A percentile compares a stretch with the other conserved stretches of the same genome.
These are phyloP conservation scores for Alternaria brassicae DNA, from an alignment of 2,329 filamentous ascomycete species.

Conservation along the genomic window DNA sequence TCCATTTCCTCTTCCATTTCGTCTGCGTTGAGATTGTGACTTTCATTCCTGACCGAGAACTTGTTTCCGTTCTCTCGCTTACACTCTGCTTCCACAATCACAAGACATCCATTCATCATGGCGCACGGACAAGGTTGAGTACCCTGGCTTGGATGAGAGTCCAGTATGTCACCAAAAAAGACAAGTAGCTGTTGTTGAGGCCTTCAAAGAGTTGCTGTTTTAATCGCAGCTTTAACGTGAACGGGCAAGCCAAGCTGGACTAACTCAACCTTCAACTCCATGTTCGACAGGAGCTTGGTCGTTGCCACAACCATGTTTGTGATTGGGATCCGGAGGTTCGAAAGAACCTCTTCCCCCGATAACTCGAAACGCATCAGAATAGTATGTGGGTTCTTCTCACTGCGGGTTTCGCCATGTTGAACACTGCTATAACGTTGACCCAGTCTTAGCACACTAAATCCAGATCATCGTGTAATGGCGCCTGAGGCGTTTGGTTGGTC, in stretches of 20 bases:
- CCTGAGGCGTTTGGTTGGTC: not conserved
- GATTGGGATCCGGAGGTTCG: not conserved
- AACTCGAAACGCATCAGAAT: not conserved
- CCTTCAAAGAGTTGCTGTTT: not conserved
- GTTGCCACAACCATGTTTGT: not conserved
- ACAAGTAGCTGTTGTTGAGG: not conserved
- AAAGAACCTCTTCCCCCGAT: not conserved
- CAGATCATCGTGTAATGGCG: not conserved
- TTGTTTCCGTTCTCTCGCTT: not conserved
- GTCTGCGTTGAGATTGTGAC: not conserved
- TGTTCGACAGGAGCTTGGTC: not conserved
- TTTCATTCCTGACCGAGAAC: not conserved
- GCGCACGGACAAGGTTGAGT: not conserved
- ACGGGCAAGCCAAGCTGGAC: not conserved
- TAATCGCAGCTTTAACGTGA: not conserved
- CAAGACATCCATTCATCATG: not conserved
- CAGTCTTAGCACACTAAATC: not conserved
- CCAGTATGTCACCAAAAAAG: not conserved
- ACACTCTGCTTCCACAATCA: not conserved
- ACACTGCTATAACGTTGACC: not conserved
- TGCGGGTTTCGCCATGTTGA: not conserved
- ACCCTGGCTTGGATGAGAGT: not conserved
- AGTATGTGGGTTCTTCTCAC: not conserved
- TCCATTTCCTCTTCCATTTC: conserved; percentile 3
- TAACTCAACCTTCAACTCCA: not conserved